Conservation (phyloP, 257 asterid genomes). For the Knoxia roxburghii region DNA sequence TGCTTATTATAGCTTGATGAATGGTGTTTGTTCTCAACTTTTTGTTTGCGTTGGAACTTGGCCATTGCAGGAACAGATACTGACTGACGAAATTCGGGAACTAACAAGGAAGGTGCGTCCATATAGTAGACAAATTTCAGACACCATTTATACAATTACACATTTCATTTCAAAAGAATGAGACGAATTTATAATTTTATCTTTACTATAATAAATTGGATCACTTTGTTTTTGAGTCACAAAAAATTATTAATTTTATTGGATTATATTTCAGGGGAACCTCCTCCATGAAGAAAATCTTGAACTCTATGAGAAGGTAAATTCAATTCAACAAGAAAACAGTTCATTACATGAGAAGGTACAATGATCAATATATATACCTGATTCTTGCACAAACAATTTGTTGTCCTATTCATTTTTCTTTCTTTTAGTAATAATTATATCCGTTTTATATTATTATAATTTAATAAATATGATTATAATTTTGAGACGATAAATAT, state of each 20-base stretch:
- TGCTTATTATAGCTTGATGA: no score
- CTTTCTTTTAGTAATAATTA: not conserved
- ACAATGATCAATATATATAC: constrained; percentile 5
- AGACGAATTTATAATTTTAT: no score
- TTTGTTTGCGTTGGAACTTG: not conserved
- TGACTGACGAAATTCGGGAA: constrained; percentile 60
- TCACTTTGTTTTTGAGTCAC: no score
- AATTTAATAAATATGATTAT: no score
- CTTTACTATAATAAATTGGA: no score
- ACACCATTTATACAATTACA: no score
- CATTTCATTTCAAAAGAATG: no score
- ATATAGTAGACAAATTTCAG: not conserved
- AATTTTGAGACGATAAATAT: no score
- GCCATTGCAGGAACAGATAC: constrained; percentile 48
- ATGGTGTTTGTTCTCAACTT: no score
- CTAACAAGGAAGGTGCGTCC: constrained; percentile 52
- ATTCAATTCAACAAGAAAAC: constrained; percentile 45
- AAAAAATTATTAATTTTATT: no score
- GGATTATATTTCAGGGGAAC: constrained; percentile 39
- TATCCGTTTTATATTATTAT: no score
- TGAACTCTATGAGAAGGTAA: constrained; percentile 81
- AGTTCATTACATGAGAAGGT: constrained; percentile 44
- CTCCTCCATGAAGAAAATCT: constrained; percentile 67
- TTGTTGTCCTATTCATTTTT: not conserved
- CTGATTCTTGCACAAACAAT: no score